These are phyloP conservation scores for Balansia obtecta DNA, from an alignment of 2,329 filamentous ascomycete species.

Conservation along the genomic window DNA sequence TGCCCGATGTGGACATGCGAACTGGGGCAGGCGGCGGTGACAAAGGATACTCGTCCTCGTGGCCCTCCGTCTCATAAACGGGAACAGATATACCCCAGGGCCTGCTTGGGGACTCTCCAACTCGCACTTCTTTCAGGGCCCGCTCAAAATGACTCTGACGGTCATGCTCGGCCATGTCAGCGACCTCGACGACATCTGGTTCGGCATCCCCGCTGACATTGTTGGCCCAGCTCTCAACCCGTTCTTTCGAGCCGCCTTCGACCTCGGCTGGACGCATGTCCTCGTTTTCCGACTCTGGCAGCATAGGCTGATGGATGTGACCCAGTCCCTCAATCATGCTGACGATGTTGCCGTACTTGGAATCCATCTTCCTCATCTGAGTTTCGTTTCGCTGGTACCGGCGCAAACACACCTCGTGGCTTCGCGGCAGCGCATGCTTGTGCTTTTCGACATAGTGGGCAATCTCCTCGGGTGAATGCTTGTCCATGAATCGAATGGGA, in stretches of 20 bases:
- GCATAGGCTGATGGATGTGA: slow-evolving; percentile 75
- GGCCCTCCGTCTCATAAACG: slow-evolving; percentile 30
- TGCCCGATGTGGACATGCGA: slow-evolving; percentile 30
- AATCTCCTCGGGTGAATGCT: slow-evolving; percentile 86
- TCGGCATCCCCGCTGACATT: slow-evolving; percentile 47
- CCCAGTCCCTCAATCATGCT: slow-evolving; percentile 91
- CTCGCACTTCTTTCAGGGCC: slow-evolving; percentile 74
- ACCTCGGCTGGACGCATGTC: slow-evolving; percentile 28
- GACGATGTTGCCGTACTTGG: slow-evolving; percentile 84
- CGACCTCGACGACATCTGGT: slow-evolving; percentile 24
- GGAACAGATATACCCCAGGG: slow-evolving; percentile 89
- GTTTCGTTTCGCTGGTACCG: slow-evolving; percentile 80
- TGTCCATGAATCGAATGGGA: slow-evolving; percentile 83
- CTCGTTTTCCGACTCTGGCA: slow-evolving; percentile 46
- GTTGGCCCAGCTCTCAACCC: slow-evolving; percentile 79
- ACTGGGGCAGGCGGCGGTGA: slow-evolving; percentile 48
- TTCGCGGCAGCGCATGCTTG: slow-evolving; percentile 88
- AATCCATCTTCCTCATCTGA: slow-evolving; percentile 77
- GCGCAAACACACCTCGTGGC: slow-evolving; percentile 83
- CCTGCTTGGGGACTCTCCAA: slow-evolving; percentile 84
- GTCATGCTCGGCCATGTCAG: slow-evolving; percentile 33
- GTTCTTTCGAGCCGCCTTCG: slow-evolving; percentile 47
- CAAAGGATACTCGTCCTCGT: slow-evolving; percentile 28
- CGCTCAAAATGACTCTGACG: slow-evolving; percentile 70
- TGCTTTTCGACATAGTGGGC: slow-evolving; percentile 89